A percentile compares a stretch with the other conserved stretches of the same genome.
These are phyloP conservation scores for Sphaerulina musiva DNA, from an alignment of 2,329 filamentous ascomycete genomes.

Conservation along the genomic window DNA sequence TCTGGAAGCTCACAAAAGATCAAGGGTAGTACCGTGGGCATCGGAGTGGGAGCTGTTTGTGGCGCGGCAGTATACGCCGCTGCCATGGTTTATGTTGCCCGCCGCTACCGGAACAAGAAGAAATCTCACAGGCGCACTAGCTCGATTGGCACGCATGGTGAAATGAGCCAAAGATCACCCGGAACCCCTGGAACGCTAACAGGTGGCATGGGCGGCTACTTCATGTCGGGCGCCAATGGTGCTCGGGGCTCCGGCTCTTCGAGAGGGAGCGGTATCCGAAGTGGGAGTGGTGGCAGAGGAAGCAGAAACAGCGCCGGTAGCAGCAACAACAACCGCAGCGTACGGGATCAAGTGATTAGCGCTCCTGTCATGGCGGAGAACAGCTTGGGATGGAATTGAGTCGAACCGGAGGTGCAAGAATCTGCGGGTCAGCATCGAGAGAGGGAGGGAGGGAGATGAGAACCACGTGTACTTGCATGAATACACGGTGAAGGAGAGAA, in stretches of 20 bases:
- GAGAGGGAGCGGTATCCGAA: constrained; percentile 23
- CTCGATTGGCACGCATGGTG: constrained; percentile 62
- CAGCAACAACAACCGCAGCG: constrained; percentile 62
- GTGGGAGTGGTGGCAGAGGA: constrained; percentile 32
- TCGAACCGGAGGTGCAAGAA: neutral
- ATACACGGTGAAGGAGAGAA: neutral
- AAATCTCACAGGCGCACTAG: constrained; percentile 62
- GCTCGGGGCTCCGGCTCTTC: constrained; percentile 29
- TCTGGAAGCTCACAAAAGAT: constrained; percentile 50
- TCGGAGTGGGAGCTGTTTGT: constrained; percentile 69
- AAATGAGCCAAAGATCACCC: constrained; percentile 36
- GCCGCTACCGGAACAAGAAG: constrained; percentile 79
- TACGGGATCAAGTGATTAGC: constrained; percentile 68
- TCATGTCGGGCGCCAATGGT: constrained; percentile 62
- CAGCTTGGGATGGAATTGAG: constrained; percentile 85
- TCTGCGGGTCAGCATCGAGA: neutral
- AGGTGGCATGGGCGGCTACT: constrained; percentile 39
- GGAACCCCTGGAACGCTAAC: constrained; percentile 17
- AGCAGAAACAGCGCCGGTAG: constrained; percentile 46
- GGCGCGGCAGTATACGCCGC: constrained; percentile 83
- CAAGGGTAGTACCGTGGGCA: constrained; percentile 58
- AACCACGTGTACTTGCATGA: neutral
- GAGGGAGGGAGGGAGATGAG: no score
- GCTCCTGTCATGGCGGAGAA: constrained; percentile 89
- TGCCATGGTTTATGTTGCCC: constrained; percentile 88